Base-by-base conservation (phyloP, 345 rosid species). In the Rhodamnia argentea region DNA sequence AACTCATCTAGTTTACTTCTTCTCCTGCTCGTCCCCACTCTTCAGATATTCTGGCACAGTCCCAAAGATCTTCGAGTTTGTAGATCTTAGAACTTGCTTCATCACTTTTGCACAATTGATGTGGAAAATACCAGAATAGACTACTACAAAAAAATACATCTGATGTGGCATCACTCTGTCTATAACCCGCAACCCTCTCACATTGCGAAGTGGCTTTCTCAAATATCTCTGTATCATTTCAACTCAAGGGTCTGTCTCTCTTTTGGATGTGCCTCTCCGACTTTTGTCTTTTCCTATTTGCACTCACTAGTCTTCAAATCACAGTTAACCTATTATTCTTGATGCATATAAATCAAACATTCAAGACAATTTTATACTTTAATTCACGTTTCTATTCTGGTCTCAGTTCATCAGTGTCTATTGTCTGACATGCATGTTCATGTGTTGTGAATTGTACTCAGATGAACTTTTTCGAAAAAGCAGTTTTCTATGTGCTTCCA, bases 401-500 rank as follows among this genome's bases (percentile, higher is more conserved):
- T 70, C 47, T 70, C 24, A 32, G 37, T 8, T 70, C 78, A 70
- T 57, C 3, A 1, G 55, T 86, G 22, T 32, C 29, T 55, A 56
- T 75, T 26, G 53, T 70, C 64, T 24, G 32, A 40, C 27, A 74
- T 13, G 27, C 47, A 52, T 54, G 51, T 37, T 83, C 23, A 56
- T 87, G 20, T 18, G 85, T 85, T 70, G 32, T 13, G 11, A 62
- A 74, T 16, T 74, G 83, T 37, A 51, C 51, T 56, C 91, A 96
- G 96, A 90, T 88, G 89, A 89, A 62, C 88, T 74, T 87, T 76
- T 47, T 86, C 82, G 95, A 92, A 87, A 95, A 89, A 91, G 85
- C 87, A 81, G 88, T 91, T 84, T 86, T 94, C 86, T 88, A 87
- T 87, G 84, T 90, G 83, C 88, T 94, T 70, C 94, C 97, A 84